Base-by-base conservation (phyloP, 805 yeast genomes). In the Ogataea nitratoaversa region DNA sequence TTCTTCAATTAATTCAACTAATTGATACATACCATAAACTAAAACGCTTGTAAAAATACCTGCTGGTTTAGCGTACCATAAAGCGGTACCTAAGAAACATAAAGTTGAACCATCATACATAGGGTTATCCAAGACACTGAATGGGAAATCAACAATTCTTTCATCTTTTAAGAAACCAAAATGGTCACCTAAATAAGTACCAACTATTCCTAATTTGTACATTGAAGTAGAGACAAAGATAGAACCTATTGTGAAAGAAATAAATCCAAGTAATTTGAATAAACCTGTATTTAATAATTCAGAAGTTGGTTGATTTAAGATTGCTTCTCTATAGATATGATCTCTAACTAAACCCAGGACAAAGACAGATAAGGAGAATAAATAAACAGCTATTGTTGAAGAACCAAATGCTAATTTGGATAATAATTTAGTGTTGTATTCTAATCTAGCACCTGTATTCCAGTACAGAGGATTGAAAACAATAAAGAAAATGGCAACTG, bases 171-270 rank as follows among this genome's bases (percentile, higher is more conserved):
- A 74, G 54, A 93, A 90, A 2, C 98, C 98, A 65, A 93, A 93
- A 67, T 93, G 95, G 63, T 93, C 99, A 32, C 99, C 99, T 45
- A 93, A 67, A 57, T 93, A 93, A 9, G 99, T 93, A 19, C 99
- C 99, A 12, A 96, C 91, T 45, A 93, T 78, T 19, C 99, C 99
- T 49, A 93, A 72, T 12, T 84, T 83, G 68, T 79, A 91, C 98
- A 93, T 91, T 18, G 96, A 87, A 23, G 81, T 66, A 24, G 84
- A 48, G 2, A 90, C 98, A 38, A 93, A 75, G 8, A 86, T 63
- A 50, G 90, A 89, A 18, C 99, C 99, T 37, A 71, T 59, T 1
- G 62, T 77, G 50, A 89, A 84, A 3, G 68, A 53, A 1, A 61
- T 62, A 19, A 71, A 65, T 2, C 93, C 95, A 5, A 74, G 54